Evolutionary conservation across 768 basidiomycete genomes (phyloP), one percentile per base, ranked within the genome.

Genomic region (Chiua virens): DNA sequence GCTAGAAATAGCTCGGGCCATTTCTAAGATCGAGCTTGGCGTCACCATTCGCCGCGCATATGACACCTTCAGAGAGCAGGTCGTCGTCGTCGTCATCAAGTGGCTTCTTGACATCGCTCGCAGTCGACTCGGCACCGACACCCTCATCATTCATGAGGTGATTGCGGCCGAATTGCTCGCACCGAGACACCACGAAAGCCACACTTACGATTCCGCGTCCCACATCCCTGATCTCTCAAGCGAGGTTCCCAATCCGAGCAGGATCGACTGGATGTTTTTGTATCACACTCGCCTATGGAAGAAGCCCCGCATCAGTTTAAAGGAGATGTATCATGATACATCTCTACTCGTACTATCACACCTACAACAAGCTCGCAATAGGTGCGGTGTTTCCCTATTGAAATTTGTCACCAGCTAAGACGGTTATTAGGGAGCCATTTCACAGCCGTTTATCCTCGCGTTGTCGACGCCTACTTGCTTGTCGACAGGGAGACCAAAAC

Each of bases 401-500:
- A 39, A 34, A 45, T 22, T 58, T 8, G 21, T 13, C 8, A 8
- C 27, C 5, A 23, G 10, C 54, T 65, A 21, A 60, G n/a, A 11
- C 38, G 17, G 2, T 37, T 42, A 22, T 14, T 50, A 94, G 92
- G 90, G 11, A 83, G 86, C 6, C 89, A 87, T 58, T 93, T 94
- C 66, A 86, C 91, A 0, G 80, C 79, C 47, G 83, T 92, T 10
- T 99, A 98, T 70, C 86, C 86, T 50, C 79, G 86, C 58, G 76
- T 98, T 42, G 88, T 95, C 59, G 91, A 96, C 58, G 83, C 92
- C 3, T 98, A 95, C 70, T 83, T 98, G 10, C 82, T 96, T 40
- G 82, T 89, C 20, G 97, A 98, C 60, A 82, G 95, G 11, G 96
- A 99, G 66, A 87, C 91, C 1, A 96, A 99, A 65, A 92, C 92